Evolutionary conservation across 2,329 filamentous ascomycete species (phyloP), one percentile per base, ranked within the genome.

Genomic region (Talaromyces atroroseus): DNA sequence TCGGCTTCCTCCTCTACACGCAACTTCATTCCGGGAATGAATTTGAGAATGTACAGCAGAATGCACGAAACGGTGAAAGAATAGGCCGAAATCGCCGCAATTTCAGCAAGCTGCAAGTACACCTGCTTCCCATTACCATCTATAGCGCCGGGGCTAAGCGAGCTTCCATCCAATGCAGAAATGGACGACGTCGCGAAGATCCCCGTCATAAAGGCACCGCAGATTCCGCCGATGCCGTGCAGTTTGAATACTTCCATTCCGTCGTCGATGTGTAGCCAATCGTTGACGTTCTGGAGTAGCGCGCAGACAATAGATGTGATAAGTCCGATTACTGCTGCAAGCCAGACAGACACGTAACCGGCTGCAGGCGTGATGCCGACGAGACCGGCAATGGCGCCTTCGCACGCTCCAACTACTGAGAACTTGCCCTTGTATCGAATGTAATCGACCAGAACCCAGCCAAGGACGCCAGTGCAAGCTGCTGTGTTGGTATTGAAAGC

Each of bases 241-340:
- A 82, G 75, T 64, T 81, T 82, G 73, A 84, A 84, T 44, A 84
- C 80, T 59, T 83, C 80, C 64, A 84, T 78, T 11, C 80, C 79
- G 59, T 83, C 81, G 61, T 83, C 81, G 58, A 83, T 80, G 57
- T 68, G 69, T 29, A 83, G 64, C 76, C 78, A 81, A 24, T 78
- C 72, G 63, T 83, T 81, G 58, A 83, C 62, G 58, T 82, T 69
- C 58, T 80, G 75, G 40, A 77, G 71, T 1, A 71, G 64, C 8
- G 78, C 73, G 66, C 80, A 82, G 23, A 80, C 71, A 7, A 78
- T 72, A 8, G 74, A 77, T 3, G 80, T 82, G 32, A 83, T 60
- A 70, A 83, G 81, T 5, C 80, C 81, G 61, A 83, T 82, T 24
- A 80, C 70, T 1, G 78, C 80, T 16, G 79, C 80, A 34, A 80